These are phyloP conservation scores for Thinopyrum elongatum DNA, from an alignment of 176 grass and related monocot species.

Conservation along the genomic window DNA sequence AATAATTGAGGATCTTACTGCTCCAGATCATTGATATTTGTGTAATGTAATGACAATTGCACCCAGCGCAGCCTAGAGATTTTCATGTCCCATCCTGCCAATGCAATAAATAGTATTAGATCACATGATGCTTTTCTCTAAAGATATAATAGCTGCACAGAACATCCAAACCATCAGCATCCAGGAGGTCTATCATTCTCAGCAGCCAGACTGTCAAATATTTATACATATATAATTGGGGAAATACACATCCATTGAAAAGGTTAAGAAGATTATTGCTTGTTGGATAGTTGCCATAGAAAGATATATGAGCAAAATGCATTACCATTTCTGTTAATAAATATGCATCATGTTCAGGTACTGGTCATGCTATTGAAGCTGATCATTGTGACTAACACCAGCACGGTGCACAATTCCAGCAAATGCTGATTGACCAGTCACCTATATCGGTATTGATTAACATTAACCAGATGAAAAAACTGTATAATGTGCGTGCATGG, in stretches of 20 bases:
- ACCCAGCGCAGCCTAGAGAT: slow-evolving; percentile 78
- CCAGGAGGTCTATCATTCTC: neutral
- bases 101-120: slow-evolving; percentile 39
- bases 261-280: slow-evolving; percentile 12
- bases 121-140: neutral
- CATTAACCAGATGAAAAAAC: slow-evolving; percentile 18
- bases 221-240: neutral
- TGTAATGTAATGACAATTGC: slow-evolving; percentile 82
- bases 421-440: slow-evolving; percentile 19
- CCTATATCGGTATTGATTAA: neutral
- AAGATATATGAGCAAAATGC: neutral
- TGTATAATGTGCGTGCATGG: neutral
- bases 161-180: slow-evolving; percentile 12
- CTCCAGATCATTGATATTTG: slow-evolving; percentile 70
- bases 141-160: neutral
- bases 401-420: slow-evolving; percentile 7
- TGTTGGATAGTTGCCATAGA: neutral
- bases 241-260: slow-evolving; percentile 17
- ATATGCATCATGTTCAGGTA: slow-evolving; percentile 5
- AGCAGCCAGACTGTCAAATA: neutral
- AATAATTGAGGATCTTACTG: slow-evolving; percentile 64
- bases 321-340: slow-evolving; percentile 13
- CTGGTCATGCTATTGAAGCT: neutral
- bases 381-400: neutral
- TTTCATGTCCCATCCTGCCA: slow-evolving; percentile 92